phyloP scores from a whole-genome alignment of 345 rosid genomes.

The Pelargonium nanum region DNA sequence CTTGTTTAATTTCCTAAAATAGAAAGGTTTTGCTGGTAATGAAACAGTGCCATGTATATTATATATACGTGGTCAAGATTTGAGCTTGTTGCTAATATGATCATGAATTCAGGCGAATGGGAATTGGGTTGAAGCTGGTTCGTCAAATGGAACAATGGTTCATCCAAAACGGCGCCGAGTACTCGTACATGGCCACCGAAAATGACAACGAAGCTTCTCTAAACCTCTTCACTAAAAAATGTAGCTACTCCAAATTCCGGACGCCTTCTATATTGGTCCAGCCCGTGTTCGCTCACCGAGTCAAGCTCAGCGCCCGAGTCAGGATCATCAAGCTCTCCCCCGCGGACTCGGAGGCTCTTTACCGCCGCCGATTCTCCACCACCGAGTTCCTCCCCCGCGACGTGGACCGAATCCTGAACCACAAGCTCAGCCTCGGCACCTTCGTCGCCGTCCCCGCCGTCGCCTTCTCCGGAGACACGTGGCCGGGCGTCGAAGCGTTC shows the following conservation, averaged over 20 bases:
- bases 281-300: slow-evolving; percentile 77
- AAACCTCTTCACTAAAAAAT: slow-evolving; percentile 68
- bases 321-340: slow-evolving; percentile 34
- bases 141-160: slow-evolving; percentile 65
- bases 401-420: slow-evolving; percentile 58
- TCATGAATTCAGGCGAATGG: slow-evolving; percentile 59
- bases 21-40: too few species aligned
- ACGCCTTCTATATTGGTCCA: slow-evolving; percentile 68
- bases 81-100: not conserved
- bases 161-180: slow-evolving; percentile 55
- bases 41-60: too few species aligned
- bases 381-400: slow-evolving; percentile 84
- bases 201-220: slow-evolving; percentile 77
- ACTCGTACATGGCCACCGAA: slow-evolving; percentile 71
- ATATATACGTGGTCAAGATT: too few species aligned
- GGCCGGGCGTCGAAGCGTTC: slow-evolving; percentile 55
- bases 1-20: not conserved
- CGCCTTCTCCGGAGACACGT: slow-evolving; percentile 11
- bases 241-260: slow-evolving; percentile 75
- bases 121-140: slow-evolving; percentile 61
- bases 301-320: slow-evolving; percentile 32
- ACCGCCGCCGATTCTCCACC: slow-evolving; percentile 60
- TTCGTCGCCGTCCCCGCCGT: slow-evolving; percentile 61
- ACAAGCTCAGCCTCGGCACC: slow-evolving; percentile 61
- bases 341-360: slow-evolving; percentile 49